Evolutionary conservation across 306 rosid genomes (phyloP).

Genomic region (Parietaria judaica): DNA sequence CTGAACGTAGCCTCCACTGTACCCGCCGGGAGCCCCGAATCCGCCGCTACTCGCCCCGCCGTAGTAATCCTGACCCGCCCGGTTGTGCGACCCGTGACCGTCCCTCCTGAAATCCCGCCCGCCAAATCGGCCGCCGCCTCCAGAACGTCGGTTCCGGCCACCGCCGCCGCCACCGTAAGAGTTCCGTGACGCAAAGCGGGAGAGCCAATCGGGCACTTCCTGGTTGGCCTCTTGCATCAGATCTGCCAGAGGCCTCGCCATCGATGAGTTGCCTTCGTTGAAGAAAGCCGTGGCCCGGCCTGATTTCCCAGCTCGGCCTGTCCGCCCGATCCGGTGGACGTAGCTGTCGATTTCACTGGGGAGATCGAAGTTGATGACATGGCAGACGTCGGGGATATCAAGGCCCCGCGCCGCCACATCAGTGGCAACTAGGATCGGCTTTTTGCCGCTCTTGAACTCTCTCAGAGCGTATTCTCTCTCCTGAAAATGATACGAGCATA

Average conservation of each 20-base stretch:
- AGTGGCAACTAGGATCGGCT: constrained; percentile 79
- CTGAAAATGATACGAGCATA: constrained; percentile 27
- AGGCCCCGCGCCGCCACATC: constrained; percentile 90
- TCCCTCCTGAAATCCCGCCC: constrained; percentile 73
- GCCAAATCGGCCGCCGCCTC: constrained; percentile 58
- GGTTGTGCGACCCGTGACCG: constrained; percentile 33
- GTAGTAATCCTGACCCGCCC: constrained; percentile 39
- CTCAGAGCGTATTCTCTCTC: constrained; percentile 76
- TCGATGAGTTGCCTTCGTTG: constrained; percentile 41
- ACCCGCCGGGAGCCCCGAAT: constrained; percentile 42
- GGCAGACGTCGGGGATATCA: constrained; percentile 72
- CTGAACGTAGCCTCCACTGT: constrained; percentile 26
- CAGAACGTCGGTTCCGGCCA: constrained; percentile 42
- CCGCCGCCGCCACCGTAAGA: constrained; percentile 36
- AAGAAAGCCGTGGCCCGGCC: constrained; percentile 83
- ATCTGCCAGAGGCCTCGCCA: constrained; percentile 68
- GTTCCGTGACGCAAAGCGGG: constrained; percentile 51
- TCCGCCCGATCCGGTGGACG: constrained; percentile 78
- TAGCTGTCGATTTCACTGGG: constrained; percentile 79
- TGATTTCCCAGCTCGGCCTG: constrained; percentile 76
- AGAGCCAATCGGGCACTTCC: constrained; percentile 78
- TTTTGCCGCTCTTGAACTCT: constrained; percentile 61
- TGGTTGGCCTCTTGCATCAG: constrained; percentile 82
- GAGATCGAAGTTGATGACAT: constrained; percentile 74
- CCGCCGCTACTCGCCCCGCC: constrained; percentile 43